Conservation (phyloP, 2,329 filamentous ascomycete species). For the Fonsecaea monophora region DNA sequence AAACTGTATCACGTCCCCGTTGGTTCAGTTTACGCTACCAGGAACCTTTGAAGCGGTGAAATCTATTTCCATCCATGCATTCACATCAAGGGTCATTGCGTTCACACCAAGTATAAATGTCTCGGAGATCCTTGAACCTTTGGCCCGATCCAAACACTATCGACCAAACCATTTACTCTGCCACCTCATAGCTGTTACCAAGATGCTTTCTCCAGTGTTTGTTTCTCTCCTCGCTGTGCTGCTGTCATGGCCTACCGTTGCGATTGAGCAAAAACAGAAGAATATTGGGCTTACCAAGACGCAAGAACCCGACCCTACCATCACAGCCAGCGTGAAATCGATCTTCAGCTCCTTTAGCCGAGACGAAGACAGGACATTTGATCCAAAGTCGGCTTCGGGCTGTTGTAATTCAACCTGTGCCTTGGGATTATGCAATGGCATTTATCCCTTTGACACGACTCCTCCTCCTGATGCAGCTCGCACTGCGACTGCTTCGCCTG, state of each 20-base stretch:
- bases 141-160: background rate
- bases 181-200: background rate
- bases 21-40: background rate
- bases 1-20: background rate
- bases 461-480: conserved; percentile 1
- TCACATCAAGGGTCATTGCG: background rate
- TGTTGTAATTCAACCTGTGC: conserved; percentile 21
- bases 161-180: background rate
- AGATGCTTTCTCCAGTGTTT: background rate
- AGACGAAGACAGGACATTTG: background rate
- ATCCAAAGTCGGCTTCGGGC: background rate
- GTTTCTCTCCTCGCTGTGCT: conserved; percentile 5
- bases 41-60: conserved; percentile 2
- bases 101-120: conserved; percentile 4
- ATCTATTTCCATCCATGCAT: background rate
- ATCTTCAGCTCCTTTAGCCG: conserved; percentile 22
- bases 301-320: conserved; percentile 9
- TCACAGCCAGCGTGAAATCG: conserved; percentile 22
- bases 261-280: conserved; percentile 6
- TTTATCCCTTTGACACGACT: conserved; percentile 11
- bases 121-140: background rate
- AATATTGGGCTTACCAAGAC: background rate
- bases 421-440: conserved; percentile 15
- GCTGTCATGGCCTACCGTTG: background rate
- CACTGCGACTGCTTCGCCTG: conserved; percentile 8